These are phyloP conservation scores for Parietichytrium sp. DNA, from an alignment of 108 stramenopile species.

Conservation along the genomic window DNA sequence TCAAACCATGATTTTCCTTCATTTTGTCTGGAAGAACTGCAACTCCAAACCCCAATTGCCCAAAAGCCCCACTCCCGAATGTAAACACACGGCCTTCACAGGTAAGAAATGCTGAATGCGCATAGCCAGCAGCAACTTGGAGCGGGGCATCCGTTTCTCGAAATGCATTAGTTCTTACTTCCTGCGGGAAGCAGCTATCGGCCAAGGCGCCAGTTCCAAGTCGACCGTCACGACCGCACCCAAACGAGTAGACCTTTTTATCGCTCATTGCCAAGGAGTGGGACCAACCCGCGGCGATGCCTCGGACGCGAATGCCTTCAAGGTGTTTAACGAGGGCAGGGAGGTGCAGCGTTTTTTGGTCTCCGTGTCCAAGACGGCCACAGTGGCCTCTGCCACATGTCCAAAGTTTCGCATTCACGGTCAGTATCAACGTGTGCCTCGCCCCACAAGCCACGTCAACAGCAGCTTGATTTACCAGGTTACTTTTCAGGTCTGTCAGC, in stretches of 20 bases:
- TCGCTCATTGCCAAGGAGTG: not conserved
- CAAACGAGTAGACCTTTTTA: not conserved
- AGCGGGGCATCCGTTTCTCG: not conserved
- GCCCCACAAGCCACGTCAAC: constrained; percentile 31
- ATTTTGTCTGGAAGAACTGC: not conserved
- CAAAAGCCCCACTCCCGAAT: not conserved
- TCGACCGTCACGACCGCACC: not conserved
- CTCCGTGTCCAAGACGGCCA: constrained; percentile 5
- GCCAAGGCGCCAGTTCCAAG: constrained; percentile 2
- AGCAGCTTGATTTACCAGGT: not conserved
- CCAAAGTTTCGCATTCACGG: not conserved
- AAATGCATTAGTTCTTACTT: not conserved
- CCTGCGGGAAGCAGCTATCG: not conserved
- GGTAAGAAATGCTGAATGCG: not conserved
- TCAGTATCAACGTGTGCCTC: constrained; percentile 6
- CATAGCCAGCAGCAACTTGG: constrained; percentile 3
- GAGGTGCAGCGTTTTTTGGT: not conserved
- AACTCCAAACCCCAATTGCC: not conserved
- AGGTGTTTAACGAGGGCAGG: not conserved
- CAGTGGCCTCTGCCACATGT: not conserved
- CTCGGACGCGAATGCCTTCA: not conserved
- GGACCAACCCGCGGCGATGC: constrained; percentile 6
- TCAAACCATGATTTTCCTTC: not conserved
- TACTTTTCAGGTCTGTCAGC: not conserved
- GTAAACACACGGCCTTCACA: not conserved